Conservation (phyloP, 2,329 filamentous ascomycete genomes). For the Colletotrichum viniferum region DNA sequence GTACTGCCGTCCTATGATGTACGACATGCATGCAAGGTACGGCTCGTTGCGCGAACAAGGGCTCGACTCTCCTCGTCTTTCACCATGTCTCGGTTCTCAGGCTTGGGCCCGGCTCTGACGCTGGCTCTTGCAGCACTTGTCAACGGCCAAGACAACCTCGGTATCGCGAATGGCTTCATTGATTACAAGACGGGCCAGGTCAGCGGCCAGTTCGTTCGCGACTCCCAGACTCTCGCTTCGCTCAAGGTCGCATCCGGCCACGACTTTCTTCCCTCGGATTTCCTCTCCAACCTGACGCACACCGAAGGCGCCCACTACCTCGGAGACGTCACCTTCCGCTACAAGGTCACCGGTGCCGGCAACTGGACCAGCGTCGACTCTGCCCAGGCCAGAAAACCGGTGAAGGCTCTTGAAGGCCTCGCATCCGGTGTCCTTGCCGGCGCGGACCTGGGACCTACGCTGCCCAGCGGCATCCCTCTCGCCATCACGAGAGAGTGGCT, state of each 20-base stretch:
- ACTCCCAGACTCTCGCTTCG: slow-evolving; percentile 52
- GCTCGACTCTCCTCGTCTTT: background rate
- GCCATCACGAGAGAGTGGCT: slow-evolving; percentile 58
- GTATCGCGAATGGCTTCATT: background rate
- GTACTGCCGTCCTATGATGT: background rate
- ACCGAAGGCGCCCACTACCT: slow-evolving; percentile 62
- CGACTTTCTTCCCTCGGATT: slow-evolving; percentile 60
- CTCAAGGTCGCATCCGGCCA: slow-evolving; percentile 45
- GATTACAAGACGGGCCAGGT: background rate
- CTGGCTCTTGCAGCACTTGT: background rate
- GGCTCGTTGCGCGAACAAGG: background rate
- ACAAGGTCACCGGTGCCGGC: slow-evolving; percentile 42
- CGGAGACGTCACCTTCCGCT: slow-evolving; percentile 62
- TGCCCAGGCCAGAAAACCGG: slow-evolving; percentile 40
- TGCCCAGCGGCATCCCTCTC: slow-evolving; percentile 40
- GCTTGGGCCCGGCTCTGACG: background rate
- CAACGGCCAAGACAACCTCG: background rate
- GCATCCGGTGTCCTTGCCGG: slow-evolving; percentile 34
- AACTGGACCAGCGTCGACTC: slow-evolving; percentile 54
- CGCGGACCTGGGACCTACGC: slow-evolving; percentile 44
- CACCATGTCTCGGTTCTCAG: background rate
- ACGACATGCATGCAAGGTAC: background rate
- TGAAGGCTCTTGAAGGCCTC: slow-evolving; percentile 31
- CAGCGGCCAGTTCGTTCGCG: slow-evolving; percentile 8
- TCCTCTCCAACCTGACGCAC: slow-evolving; percentile 45